Evolutionary conservation across 495 filamentous ascomycete species (phyloP).

Genomic region (Aspergillus steynii): DNA sequence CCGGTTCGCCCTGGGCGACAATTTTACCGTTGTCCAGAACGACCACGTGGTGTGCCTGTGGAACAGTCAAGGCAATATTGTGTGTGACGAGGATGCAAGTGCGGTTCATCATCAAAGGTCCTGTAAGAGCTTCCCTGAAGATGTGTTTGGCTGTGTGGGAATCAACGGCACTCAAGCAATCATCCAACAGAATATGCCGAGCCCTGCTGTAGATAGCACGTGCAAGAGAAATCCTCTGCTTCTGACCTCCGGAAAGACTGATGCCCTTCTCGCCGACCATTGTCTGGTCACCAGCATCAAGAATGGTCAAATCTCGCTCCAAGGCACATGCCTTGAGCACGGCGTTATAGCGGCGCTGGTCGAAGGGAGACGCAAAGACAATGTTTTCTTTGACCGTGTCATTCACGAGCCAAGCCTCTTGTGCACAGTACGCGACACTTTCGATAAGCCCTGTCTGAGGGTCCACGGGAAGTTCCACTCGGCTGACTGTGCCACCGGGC

Average conservation of each 20-base stretch:
- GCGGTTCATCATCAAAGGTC: constrained; percentile 81
- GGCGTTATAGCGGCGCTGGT: constrained; percentile 81
- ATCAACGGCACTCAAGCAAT: constrained; percentile 97
- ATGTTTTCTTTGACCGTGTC: constrained; percentile 97
- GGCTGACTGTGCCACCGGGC: constrained; percentile 72
- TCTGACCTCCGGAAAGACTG: constrained; percentile 94
- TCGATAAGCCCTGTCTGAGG: constrained; percentile 86
- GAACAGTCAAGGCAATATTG: constrained; percentile 82
- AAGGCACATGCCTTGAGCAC: constrained; percentile 92
- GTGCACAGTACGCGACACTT: constrained; percentile 93
- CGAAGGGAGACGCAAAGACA: constrained; percentile 79
- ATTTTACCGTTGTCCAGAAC: constrained; percentile 86
- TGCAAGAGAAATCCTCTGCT: constrained; percentile 94
- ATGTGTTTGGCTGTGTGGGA: constrained; percentile 99
- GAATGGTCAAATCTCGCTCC: constrained; percentile 86
- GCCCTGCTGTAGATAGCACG: constrained; percentile 92
- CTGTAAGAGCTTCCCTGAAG: constrained; percentile 87
- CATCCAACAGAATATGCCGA: constrained; percentile 86
- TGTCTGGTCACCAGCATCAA: constrained; percentile 91
- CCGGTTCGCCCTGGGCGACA: constrained; percentile 69
- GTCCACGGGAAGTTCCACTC: constrained; percentile 79
- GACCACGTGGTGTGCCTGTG: constrained; percentile 75
- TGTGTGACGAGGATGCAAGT: constrained; percentile 98
- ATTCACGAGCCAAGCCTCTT: constrained; percentile 97
- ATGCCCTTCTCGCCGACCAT: constrained; percentile 98